A percentile compares a stretch with the other conserved stretches of the same genome.
Evolutionary conservation across 2,329 filamentous ascomycete species (phyloP).

Genomic region (Pestalotiopsis sp.): DNA sequence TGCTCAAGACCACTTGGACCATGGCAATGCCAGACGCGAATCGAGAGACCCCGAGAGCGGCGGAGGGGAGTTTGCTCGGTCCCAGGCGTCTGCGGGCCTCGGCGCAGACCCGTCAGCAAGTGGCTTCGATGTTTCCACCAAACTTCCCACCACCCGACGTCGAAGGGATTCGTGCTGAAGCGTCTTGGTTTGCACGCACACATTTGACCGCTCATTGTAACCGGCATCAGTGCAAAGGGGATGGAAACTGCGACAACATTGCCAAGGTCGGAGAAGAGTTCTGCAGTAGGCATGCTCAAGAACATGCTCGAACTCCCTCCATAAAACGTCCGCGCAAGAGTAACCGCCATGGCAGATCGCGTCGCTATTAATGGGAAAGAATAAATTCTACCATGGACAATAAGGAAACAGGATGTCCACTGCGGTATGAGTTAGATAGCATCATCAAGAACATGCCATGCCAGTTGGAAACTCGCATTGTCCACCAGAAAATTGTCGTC

Average conservation of each 20-base stretch:
- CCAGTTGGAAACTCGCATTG: too few relatives aligned
- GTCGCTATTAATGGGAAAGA: not conserved
- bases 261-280: not conserved
- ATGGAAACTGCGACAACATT: not conserved
- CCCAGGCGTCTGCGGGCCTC: too few relatives aligned
- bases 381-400: not conserved
- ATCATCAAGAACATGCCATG: too few relatives aligned
- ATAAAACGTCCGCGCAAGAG: not conserved
- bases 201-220: not conserved
- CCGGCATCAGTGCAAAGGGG: not conserved
- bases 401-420: not conserved
- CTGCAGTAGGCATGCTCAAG: not conserved
- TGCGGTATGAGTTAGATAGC: not conserved
- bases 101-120: too few relatives aligned
- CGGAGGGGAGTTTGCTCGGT: too few relatives aligned
- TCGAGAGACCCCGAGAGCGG: not conserved
- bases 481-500: not conserved
- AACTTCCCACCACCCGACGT: not conserved
- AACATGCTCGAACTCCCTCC: too few relatives aligned
- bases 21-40: too few relatives aligned
- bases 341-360: not conserved
- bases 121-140: too few relatives aligned
- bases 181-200: not conserved
- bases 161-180: not conserved
- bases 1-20: not conserved